Evolutionary conservation across 106 monocot genomes (phyloP).

Genomic region (Iris macrosiphon): DNA sequence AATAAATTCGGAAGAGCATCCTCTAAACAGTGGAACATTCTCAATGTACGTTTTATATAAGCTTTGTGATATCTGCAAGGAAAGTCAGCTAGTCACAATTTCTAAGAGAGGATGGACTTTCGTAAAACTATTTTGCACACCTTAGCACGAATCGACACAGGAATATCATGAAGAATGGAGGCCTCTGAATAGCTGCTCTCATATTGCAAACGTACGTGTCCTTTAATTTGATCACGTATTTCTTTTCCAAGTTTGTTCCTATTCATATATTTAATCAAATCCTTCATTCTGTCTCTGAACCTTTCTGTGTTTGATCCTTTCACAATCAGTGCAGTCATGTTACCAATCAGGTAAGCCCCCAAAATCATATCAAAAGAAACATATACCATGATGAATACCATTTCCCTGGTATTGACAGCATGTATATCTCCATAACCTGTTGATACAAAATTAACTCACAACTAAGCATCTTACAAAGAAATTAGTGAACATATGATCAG

Average conservation of each 20-base stretch:
- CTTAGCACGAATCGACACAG: constrained; percentile 88
- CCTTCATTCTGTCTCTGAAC: constrained; percentile 94
- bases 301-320: constrained; percentile 94
- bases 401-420: constrained; percentile 86
- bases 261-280: constrained; percentile 84
- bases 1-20: constrained; percentile 90
- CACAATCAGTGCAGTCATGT: constrained; percentile 93
- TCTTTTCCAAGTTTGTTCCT: constrained; percentile 72
- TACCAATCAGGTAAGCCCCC: constrained; percentile 90
- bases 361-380: constrained; percentile 97
- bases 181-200: constrained; percentile 86
- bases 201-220: constrained; percentile 86
- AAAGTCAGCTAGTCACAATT: background rate
- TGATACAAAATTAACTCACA: too few species aligned
- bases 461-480: too few species aligned
- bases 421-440: constrained; percentile 98
- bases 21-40: constrained; percentile 65
- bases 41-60: constrained; percentile 75
- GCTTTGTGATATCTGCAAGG: constrained; percentile 72
- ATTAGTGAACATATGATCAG: too few species aligned
- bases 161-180: constrained; percentile 77
- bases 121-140: constrained; percentile 28
- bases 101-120: too few species aligned
- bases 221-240: constrained; percentile 79
- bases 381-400: constrained; percentile 91